Base-by-base conservation (phyloP, 139 green algal genomes). In the Pedinophyceae sp. region DNA sequence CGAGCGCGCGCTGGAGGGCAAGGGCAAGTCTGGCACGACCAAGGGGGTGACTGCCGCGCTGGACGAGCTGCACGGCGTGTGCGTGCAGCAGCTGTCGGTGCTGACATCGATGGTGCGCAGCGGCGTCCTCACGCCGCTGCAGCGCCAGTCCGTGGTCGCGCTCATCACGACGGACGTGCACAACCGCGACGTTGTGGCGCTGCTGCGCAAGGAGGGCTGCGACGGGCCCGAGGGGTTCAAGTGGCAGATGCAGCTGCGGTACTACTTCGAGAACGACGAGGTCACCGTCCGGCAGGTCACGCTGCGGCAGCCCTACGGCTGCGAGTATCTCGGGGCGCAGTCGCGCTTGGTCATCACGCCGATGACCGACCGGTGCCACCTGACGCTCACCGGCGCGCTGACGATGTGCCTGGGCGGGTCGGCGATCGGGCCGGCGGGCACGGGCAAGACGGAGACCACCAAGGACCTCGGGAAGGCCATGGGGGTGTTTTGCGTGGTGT, bases 401-500 rank as follows among this genome's bases (percentile, higher is more conserved):
- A 52, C 57, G 22, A 34, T 65, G 20, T 59, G 59, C 25, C 34
- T 65, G 18, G 58, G 58, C 13, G 58, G 58, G 13, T 38, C 50
- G 10, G 48, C 58, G 6, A 40, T 55, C 0, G 61, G 54, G 4
- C 54, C 56, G n/a, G 60, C 60, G 39, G 74, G 74, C 22, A 82
- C 76, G 25, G 77, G 77, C 39, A n/a, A n/a, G n/a, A n/a, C n/a
- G n/a, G n/a, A n/a, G n/a, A n/a, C n/a, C n/a, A n/a, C n/a, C n/a
- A n/a, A n/a, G n/a, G n/a, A n/a, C n/a, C n/a, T n/a, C n/a, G n/a
- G 83, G 83, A 65, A 85, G n/a, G n/a, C n/a, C n/a, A n/a, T n/a
- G n/a, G n/a, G n/a, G n/a, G n/a, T n/a, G n/a, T n/a, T n/a, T n/a
- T 81, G 73, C 48, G 70, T 81, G 16, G 73, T 81, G 47, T 81